Evolutionary conservation across 345 rosid genomes (phyloP), one percentile per base, ranked within the genome.

Genomic region (Schrenkiella parvula): DNA sequence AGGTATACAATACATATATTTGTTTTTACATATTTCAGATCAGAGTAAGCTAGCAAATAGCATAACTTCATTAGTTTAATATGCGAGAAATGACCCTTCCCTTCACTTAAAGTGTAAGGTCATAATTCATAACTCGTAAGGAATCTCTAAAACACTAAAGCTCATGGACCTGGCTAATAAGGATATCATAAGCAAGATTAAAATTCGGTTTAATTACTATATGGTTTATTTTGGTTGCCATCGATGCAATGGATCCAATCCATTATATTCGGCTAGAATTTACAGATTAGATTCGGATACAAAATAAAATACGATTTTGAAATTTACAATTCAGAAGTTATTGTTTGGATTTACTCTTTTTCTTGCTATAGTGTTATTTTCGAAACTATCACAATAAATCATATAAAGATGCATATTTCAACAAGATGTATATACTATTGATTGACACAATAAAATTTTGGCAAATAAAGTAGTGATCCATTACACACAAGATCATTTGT

Each of bases 171-270:
- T 43, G 12, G 31, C 64, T 64, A 53, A 8, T 53, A 22, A 54
- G 31, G 25, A 26, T 25, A 25, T 35, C 56, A 59, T 41, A 38
- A 60, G 17, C 39, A 59, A 51, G 61, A 60, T 32, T 43, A 61
- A 68, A 32, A 35, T 53, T 68, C 44, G 74, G 57, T 25, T 68
- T 43, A 61, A n/a, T 62, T 75, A 75, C 60, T 43, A 69, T 53
- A 76, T 35, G 64, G 14, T 55, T 21, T 76, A 69, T 68, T 70
- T 63, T 69, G 29, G 35, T 62, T 44, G 62, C 57, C 43, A 68
- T 68, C 55, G 25, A 39, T 42, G 68, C 57, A 42, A 66, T 4
- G 74, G 60, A 75, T 61, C 74, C 35, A 51, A 68, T 75, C 74
- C 70, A 35, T 13, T 68, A 18, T 53, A 44, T 69, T 63, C 65